Conservation (phyloP, 208 protist species). For the Leptomonas seymouri region DNA sequence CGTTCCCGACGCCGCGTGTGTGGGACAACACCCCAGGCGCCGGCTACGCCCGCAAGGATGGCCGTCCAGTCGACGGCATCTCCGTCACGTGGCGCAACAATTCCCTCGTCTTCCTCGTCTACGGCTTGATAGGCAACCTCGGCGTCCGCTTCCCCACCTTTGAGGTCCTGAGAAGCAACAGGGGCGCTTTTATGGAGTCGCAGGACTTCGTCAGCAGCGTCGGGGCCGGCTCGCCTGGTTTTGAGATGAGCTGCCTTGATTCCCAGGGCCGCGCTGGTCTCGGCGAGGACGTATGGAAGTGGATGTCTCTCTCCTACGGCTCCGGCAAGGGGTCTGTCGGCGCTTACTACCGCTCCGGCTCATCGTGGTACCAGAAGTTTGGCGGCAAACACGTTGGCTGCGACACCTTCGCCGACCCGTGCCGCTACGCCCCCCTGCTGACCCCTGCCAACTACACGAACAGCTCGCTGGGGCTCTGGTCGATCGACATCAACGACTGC, state of each 20-base stretch:
- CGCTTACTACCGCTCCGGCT: slow-evolving; percentile 54
- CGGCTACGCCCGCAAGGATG: slow-evolving; percentile 60
- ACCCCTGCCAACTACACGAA: slow-evolving; percentile 55
- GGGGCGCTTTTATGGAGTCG: slow-evolving; percentile 59
- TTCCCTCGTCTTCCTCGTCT: slow-evolving; percentile 67
- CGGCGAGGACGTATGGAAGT: slow-evolving; percentile 77
- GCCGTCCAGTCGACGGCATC: slow-evolving; percentile 57
- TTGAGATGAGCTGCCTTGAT: slow-evolving; percentile 72
- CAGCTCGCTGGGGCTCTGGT: slow-evolving; percentile 45
- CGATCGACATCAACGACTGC: slow-evolving; percentile 79
- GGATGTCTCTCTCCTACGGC: slow-evolving; percentile 43
- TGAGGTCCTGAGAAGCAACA: slow-evolving; percentile 50
- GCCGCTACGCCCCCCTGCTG: slow-evolving; percentile 79
- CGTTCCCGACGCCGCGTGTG: slow-evolving; percentile 51
- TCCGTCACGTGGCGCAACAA: slow-evolving; percentile 61
- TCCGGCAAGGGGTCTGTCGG: slow-evolving; percentile 63
- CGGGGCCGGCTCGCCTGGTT: slow-evolving; percentile 46
- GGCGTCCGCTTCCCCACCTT: slow-evolving; percentile 87
- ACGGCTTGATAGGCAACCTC: slow-evolving; percentile 79
- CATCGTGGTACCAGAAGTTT: slow-evolving; percentile 89
- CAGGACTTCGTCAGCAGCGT: slow-evolving; percentile 50
- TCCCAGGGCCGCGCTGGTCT: slow-evolving; percentile 57
- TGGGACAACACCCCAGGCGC: slow-evolving; percentile 70
- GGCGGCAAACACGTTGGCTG: slow-evolving; percentile 81
- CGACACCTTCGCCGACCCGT: slow-evolving; percentile 77